Base-by-base conservation (phyloP, 2,329 filamentous ascomycete genomes). In the Exophiala mesophila region DNA sequence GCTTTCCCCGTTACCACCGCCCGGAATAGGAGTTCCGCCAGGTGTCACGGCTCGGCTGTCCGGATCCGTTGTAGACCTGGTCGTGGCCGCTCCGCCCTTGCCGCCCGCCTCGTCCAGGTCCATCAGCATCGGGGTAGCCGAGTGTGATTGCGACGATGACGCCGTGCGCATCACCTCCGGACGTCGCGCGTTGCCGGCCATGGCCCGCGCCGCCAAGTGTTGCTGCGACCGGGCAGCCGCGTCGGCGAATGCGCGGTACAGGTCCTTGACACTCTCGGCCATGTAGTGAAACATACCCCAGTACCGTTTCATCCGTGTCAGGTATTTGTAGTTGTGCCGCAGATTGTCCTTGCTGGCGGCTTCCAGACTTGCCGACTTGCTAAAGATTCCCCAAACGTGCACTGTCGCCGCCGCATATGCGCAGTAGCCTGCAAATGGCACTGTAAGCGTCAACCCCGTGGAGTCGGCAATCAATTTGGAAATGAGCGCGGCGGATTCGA, bases 211-310 rank as follows among this genome's bases (percentile, higher is more conserved):
- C 17, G 36, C 36, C 18, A 38, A 28, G 36, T 41, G 10, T 47
- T 36, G 21, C 38, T 36, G 12, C 32, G 23, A 26, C 7, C 39
- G 53, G 23, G 36, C 31, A 7, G 82, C 80, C n/a, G 83, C 83
- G 61, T 96, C 88, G 12, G 88, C 82, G 55, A 88, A 90, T 35
- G 81, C 78, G 38, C 85, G 80, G 60, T 95, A 98, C 48, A 94
- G 80, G 41, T 90, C 85, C 46, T 92, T 88, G 24, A 96, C 74
- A 57, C 90, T 92, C 60, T 97, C 89, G 1, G 88, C 83, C 77
- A 97, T 89, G 68, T 88, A 96, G 61, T 95, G 87, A 60, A 97
- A 96, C 84, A 96, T 94, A 47, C 90, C 92, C 92, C 92, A 98
- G 58, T 92, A 89, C 47, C 86, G 86, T 71, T 95, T 96, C 86